phyloP scores from a whole-genome alignment of 768 basidiomycete genomes.

The Fistulinella prunicolor region DNA sequence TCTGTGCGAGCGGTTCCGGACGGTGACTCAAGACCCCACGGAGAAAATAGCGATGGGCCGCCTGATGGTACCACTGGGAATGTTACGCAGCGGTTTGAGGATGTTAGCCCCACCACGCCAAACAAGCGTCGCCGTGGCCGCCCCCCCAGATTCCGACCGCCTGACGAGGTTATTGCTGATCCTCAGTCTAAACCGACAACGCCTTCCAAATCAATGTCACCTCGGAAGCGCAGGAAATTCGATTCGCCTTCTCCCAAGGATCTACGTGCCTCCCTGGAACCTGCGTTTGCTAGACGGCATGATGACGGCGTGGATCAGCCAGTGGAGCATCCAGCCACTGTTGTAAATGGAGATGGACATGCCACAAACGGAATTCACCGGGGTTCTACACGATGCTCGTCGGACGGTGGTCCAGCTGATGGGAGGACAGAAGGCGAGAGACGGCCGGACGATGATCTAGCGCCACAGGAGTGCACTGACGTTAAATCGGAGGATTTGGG shows the following conservation, averaged over 20 bases:
- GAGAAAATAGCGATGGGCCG: constrained; percentile 7
- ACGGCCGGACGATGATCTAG: background rate
- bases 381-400: constrained; percentile 1
- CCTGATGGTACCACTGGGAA: constrained; percentile 2
- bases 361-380: constrained; percentile 14
- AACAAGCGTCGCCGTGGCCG: constrained; percentile 36
- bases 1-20: constrained; percentile 19
- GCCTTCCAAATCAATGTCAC: constrained; percentile 21
- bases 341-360: constrained; percentile 16
- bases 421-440: constrained; percentile 1
- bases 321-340: background rate
- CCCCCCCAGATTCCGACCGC: constrained; percentile 24
- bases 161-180: constrained; percentile 2
- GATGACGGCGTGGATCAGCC: constrained; percentile 8
- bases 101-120: constrained; percentile 1
- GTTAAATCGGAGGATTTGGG: constrained; percentile 54
- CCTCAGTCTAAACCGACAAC: constrained; percentile 6
- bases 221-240: constrained; percentile 46
- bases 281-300: background rate
- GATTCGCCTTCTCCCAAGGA: constrained; percentile 35
- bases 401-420: background rate
- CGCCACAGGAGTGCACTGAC: constrained; percentile 22
- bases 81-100: constrained; percentile 6
- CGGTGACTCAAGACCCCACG: constrained; percentile 6
- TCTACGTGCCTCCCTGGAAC: constrained; percentile 8